Evolutionary conservation across 495 filamentous ascomycete genomes (phyloP).

Genomic region (Podospora australis): DNA sequence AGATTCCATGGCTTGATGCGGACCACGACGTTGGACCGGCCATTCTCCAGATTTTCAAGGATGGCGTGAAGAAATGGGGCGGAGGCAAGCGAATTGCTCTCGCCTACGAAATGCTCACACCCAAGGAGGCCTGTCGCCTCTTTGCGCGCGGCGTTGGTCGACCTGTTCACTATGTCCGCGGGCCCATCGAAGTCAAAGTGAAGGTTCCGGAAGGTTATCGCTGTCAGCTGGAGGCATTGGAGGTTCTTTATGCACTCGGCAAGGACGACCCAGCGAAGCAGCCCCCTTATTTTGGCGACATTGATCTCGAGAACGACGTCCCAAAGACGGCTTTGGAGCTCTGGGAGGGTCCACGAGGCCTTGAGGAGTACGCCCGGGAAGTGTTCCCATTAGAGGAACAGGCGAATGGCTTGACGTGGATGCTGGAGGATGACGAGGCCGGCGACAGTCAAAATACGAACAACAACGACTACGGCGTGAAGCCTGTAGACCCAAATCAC

Average conservation of each 20-base stretch:
- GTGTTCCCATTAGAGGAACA: conserved; percentile 92
- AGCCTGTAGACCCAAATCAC: conserved; percentile 7
- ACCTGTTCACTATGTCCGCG: conserved; percentile 67
- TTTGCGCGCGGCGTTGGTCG: conserved; percentile 75
- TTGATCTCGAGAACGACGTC: conserved; percentile 50
- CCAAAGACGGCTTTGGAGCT: conserved; percentile 67
- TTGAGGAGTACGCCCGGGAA: conserved; percentile 94
- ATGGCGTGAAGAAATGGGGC: conserved; percentile 84
- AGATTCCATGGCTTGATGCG: conserved; percentile 93
- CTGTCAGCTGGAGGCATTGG: conserved; percentile 72
- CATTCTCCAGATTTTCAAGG: conserved; percentile 91
- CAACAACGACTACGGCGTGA: conserved; percentile 13
- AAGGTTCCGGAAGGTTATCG: conserved; percentile 84
- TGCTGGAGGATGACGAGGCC: conserved; percentile 47
- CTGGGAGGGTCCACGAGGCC: conserved; percentile 85
- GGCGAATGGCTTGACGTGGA: conserved; percentile 89
- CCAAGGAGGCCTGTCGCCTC: conserved; percentile 68
- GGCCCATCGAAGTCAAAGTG: conserved; percentile 76
- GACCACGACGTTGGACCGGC: conserved; percentile 97
- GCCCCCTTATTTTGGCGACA: conserved; percentile 49
- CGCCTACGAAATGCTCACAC: conserved; percentile 85
- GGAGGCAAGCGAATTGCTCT: conserved; percentile 85
- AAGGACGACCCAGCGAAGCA: conserved; percentile 49
- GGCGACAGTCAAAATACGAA: conserved; percentile 12
- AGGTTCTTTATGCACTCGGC: conserved; percentile 54